Percentiles rank a stretch among this genome's conserved stretches.
phyloP scores from a whole-genome alignment of 352 stramenopile genomes.

The Phytophthora sp. region DNA sequence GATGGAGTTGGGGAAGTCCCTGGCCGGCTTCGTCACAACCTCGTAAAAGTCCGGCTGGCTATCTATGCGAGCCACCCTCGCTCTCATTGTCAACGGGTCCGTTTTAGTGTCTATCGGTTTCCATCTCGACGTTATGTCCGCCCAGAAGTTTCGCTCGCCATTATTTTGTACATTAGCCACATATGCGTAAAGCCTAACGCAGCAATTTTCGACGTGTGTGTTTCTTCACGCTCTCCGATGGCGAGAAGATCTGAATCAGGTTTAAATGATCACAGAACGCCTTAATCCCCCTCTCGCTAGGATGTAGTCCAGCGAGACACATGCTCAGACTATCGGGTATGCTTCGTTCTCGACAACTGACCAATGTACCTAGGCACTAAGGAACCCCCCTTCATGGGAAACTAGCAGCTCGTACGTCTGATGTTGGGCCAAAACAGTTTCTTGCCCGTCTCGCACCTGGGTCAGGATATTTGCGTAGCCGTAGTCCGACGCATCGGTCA shows the following conservation, averaged over 20 bases:
- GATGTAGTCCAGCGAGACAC: conserved; percentile 4
- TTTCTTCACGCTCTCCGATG: neutral
- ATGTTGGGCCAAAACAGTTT: neutral
- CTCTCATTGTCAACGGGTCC: conserved; percentile 29
- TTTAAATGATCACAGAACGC: conserved; percentile 1
- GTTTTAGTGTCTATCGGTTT: no score
- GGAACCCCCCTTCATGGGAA: conserved; percentile 20
- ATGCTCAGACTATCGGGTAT: conserved; percentile 10
- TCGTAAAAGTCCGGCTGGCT: conserved; percentile 35
- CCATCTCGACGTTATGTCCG: neutral
- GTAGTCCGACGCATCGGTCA: conserved; percentile 18
- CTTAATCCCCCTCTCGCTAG: neutral
- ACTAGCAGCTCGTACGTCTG: conserved; percentile 16
- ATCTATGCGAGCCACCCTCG: conserved; percentile 45
- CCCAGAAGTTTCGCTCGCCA: neutral
- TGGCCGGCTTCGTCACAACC: conserved; percentile 8
- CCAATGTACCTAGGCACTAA: conserved; percentile 14
- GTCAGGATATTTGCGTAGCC: conserved; percentile 12
- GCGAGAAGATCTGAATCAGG: neutral
- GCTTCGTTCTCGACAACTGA: conserved; percentile 21
- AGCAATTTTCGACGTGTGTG: neutral
- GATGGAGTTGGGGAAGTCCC: conserved; percentile 18
- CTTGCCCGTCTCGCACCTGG: conserved; percentile 10
- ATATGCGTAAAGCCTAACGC: neutral
- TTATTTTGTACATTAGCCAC: neutral